Conservation (phyloP, 495 filamentous ascomycete genomes). For the Hypoxylon intermedium region DNA sequence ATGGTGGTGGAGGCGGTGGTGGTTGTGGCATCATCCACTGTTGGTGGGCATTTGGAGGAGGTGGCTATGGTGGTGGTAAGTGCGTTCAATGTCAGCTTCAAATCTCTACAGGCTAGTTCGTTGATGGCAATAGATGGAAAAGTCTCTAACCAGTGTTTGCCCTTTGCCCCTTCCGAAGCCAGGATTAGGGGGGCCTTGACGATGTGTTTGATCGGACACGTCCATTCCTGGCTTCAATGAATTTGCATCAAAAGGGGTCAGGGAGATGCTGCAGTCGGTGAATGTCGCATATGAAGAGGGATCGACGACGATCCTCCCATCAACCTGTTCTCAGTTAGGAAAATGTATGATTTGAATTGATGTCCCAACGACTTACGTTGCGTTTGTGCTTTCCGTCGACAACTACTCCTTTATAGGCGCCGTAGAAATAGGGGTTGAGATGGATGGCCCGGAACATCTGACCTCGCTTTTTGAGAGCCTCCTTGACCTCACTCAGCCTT, state of each 20-base stretch:
- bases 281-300: constrained; percentile 25
- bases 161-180: no score
- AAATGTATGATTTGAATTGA: neutral
- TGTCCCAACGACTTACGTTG: constrained; percentile 4
- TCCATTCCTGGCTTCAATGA: constrained; percentile 21
- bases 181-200: neutral
- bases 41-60: neutral
- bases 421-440: constrained; percentile 68
- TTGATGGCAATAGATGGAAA: neutral
- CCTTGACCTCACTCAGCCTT: constrained; percentile 48
- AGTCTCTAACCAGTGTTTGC: no score
- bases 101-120: neutral
- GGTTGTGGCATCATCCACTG: neutral
- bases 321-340: constrained; percentile 16
- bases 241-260: constrained; percentile 9
- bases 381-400: constrained; percentile 40
- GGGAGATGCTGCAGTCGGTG: constrained; percentile 8
- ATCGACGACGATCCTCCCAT: constrained; percentile 37
- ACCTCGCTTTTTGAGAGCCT: constrained; percentile 54
- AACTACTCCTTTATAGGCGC: constrained; percentile 61
- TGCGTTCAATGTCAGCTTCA: neutral
- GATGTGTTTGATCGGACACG: constrained; percentile 16
- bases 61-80: neutral
- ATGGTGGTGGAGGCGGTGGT: constrained; percentile 6
- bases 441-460: constrained; percentile 52